phyloP scores from a whole-genome alignment of 2,329 filamentous ascomycete genomes.

The Colletotrichum paranaense region DNA sequence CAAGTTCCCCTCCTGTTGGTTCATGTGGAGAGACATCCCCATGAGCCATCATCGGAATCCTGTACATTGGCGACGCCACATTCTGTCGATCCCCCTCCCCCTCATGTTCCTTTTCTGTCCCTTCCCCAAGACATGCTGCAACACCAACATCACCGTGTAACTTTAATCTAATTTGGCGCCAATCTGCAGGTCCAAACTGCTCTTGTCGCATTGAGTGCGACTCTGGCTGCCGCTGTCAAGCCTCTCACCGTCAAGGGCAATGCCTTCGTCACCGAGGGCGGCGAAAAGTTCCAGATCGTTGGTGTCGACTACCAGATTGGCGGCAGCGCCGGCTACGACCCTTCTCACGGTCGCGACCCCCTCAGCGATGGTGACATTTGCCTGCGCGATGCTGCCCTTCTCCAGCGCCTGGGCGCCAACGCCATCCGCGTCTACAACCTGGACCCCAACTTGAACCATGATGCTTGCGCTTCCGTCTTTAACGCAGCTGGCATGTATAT shows the following conservation, averaged over 20 bases:
- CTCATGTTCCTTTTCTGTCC: neutral
- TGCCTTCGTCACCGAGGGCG: conserved; percentile 70
- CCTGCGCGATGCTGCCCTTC: conserved; percentile 72
- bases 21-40: neutral
- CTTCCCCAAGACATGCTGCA: neutral
- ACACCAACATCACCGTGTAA: neutral
- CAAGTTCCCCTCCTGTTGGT: neutral
- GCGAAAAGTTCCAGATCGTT: conserved; percentile 73
- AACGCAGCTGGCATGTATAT: conserved; percentile 77
- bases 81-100: conserved; percentile 5
- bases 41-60: neutral
- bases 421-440: conserved; percentile 78
- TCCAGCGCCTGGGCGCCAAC: conserved; percentile 74
- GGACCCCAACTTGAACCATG: conserved; percentile 73
- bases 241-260: conserved; percentile 67
- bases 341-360: conserved; percentile 64
- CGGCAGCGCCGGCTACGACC: conserved; percentile 71
- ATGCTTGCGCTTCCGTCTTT: conserved; percentile 75
- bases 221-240: conserved; percentile 66
- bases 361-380: conserved; percentile 69
- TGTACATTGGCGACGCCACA: conserved; percentile 7
- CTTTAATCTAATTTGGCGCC: neutral
- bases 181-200: conserved; percentile 50
- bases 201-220: conserved; percentile 64
- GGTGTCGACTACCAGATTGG: conserved; percentile 78